phyloP scores from a whole-genome alignment of 2,329 filamentous ascomycete genomes.

The Calonectria pauciramosa region DNA sequence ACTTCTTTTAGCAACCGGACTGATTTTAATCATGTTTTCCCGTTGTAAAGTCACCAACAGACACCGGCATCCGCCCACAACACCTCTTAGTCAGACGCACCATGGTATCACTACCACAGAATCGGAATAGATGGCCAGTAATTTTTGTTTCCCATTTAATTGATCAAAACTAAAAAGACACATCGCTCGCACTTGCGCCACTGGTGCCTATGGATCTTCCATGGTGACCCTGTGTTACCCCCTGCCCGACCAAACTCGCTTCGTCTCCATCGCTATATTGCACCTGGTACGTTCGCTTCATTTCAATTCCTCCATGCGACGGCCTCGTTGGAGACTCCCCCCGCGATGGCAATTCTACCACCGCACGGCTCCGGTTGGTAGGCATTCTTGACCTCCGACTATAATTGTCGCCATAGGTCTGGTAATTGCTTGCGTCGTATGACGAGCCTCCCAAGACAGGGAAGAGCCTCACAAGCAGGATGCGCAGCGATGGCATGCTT shows the following conservation, averaged over 20 bases:
- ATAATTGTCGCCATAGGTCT: conserved; percentile 38
- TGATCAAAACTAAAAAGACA: conserved; percentile 21
- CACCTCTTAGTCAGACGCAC: too few relatives aligned
- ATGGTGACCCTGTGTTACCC: conserved; percentile 16
- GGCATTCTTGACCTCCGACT: conserved; percentile 37
- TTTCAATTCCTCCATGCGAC: conserved; percentile 41
- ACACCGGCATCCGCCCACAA: neutral
- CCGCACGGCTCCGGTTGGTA: conserved; percentile 37
- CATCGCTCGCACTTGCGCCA: conserved; percentile 23
- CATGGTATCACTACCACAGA: neutral
- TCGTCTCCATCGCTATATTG: conserved; percentile 44
- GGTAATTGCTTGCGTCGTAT: conserved; percentile 42
- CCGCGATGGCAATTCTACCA: conserved; percentile 37
- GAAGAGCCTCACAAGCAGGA: conserved; percentile 45
- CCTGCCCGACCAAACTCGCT: conserved; percentile 30
- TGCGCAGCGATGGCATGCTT: conserved; percentile 49
- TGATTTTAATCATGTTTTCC: neutral
- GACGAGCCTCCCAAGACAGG: conserved; percentile 48
- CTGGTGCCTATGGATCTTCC: neutral
- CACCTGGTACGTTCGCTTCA: conserved; percentile 42
- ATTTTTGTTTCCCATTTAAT: neutral
- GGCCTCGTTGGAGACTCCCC: conserved; percentile 33
- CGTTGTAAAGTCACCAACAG: neutral
- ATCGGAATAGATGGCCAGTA: neutral
- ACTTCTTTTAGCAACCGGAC: neutral